Evolutionary conservation across 441 rosid genomes (phyloP), one percentile per base, ranked within the genome.

Genomic region (Daphne laureola): DNA sequence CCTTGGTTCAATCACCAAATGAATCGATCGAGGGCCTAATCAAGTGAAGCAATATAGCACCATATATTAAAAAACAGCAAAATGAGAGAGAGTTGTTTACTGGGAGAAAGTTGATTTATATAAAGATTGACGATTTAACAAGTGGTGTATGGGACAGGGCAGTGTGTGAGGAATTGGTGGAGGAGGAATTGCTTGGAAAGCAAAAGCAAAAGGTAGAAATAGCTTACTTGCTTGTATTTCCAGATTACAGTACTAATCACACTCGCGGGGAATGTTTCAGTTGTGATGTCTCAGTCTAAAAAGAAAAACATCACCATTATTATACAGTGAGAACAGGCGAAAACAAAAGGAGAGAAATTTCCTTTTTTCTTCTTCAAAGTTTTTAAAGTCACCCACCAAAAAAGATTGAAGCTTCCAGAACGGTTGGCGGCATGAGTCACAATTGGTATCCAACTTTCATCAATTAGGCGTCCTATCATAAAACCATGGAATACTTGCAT

Each of bases 141-240:
- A 0, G 38, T 31, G n/a, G n/a, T 31, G 38, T 31, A 9, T 31
- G 38, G 8, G 38, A 31, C 11, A 9, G 38, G 38, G 11, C 11
- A 31, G 38, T 31, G 11, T 31, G 2, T 5, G 38, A 31, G 38
- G 38, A 31, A 31, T 31, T 31, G 53, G 60, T 60, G 69, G 54
- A 21, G 25, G 25, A 21, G 25, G 25, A 21, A 21, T 21, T 21
- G 25, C 2, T 21, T 21, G 25, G 25, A 21, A 21, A 21, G 55
- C 54, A 53, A 42, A 61, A 57, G 54, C 35, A 52, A 59, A 70
- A 55, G 58, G 43, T 17, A n/a, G 53, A 38, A 54, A 11, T 42
- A 1, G 35, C 4, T 27, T 3, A 7, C 54, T 72, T 63, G 73
- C 81, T 78, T 73, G 67, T 65, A 63, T 58, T 63, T 54, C 48